These are phyloP conservation scores for Geotrichum cucujoidarum DNA, from an alignment of 1,139 yeast species.

Conservation along the genomic window DNA sequence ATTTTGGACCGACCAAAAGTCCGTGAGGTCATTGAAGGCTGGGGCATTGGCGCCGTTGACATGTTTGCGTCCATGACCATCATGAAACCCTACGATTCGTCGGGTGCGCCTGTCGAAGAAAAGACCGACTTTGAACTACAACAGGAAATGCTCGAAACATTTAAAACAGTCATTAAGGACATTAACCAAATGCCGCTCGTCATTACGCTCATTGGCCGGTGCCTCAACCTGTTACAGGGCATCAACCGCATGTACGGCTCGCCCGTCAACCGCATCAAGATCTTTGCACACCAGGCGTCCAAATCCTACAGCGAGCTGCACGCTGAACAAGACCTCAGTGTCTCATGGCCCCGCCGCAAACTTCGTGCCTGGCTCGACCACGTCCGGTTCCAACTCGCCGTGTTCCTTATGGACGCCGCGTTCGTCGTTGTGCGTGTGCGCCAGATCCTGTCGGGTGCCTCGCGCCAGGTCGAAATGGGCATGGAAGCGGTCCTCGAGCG, in stretches of 20 bases:
- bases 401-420: slow-evolving; percentile 13
- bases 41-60: slow-evolving; percentile 74
- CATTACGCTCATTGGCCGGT: slow-evolving; percentile 58
- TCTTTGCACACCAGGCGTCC: slow-evolving; percentile 54
- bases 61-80: slow-evolving; percentile 57
- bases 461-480: slow-evolving; percentile 11
- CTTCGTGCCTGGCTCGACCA: slow-evolving; percentile 10
- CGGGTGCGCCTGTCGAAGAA: not conserved
- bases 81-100: slow-evolving; percentile 43
- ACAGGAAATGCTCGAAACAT: slow-evolving; percentile 38
- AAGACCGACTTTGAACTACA: slow-evolving; percentile 35
- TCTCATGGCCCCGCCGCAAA: slow-evolving; percentile 5
- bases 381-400: slow-evolving; percentile 13
- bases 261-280: slow-evolving; percentile 65
- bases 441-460: slow-evolving; percentile 12
- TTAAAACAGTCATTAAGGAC: slow-evolving; percentile 53
- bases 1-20: slow-evolving; percentile 50
- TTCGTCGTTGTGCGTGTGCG: slow-evolving; percentile 16
- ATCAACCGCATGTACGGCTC: slow-evolving; percentile 62
- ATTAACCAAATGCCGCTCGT: slow-evolving; percentile 63
- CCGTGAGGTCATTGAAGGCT: slow-evolving; percentile 45
- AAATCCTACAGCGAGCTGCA: slow-evolving; percentile 21
- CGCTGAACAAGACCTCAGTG: not conserved
- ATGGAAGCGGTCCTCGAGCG: slow-evolving; percentile 19
- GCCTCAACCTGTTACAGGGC: slow-evolving; percentile 71